Conservation (phyloP, 495 filamentous ascomycete species). For the Aspergillus saccharolyticus region DNA sequence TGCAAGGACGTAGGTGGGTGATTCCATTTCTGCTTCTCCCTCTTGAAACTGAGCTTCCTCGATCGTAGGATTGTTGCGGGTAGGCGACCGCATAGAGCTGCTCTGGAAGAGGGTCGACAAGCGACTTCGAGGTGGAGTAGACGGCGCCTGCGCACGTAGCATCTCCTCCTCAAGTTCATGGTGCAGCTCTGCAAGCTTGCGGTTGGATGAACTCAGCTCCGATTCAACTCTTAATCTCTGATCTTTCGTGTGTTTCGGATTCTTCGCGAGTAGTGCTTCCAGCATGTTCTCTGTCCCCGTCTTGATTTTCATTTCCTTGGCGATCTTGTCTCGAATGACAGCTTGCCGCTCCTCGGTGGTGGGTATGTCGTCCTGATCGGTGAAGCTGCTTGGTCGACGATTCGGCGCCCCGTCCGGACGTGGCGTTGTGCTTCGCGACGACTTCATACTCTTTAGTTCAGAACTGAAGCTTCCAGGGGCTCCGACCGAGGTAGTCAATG, state of each 20-base stretch:
- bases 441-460: constrained; percentile 71
- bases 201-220: constrained; percentile 86
- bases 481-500: constrained; percentile 58
- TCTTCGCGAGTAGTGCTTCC: constrained; percentile 90
- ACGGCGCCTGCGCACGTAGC: constrained; percentile 56
- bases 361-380: constrained; percentile 53
- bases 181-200: constrained; percentile 77
- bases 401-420: constrained; percentile 55
- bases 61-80: constrained; percentile 44
- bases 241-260: constrained; percentile 89
- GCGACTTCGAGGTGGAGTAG: constrained; percentile 62
- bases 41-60: constrained; percentile 42
- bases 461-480: constrained; percentile 91
- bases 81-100: constrained; percentile 61
- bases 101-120: constrained; percentile 65
- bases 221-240: constrained; percentile 82
- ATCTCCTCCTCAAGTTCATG: constrained; percentile 73
- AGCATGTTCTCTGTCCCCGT: constrained; percentile 95
- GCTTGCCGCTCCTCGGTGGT: constrained; percentile 71
- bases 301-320: constrained; percentile 95
- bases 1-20: constrained; percentile 81
- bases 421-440: constrained; percentile 62
- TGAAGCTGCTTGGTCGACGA: constrained; percentile 57
- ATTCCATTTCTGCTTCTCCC: constrained; percentile 68
- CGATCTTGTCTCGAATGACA: constrained; percentile 72